A percentile compares a stretch with the other conserved stretches of the same genome.
Conservation (phyloP, 2,329 filamentous ascomycete genomes). For the Chalaropsis ovoidea region DNA sequence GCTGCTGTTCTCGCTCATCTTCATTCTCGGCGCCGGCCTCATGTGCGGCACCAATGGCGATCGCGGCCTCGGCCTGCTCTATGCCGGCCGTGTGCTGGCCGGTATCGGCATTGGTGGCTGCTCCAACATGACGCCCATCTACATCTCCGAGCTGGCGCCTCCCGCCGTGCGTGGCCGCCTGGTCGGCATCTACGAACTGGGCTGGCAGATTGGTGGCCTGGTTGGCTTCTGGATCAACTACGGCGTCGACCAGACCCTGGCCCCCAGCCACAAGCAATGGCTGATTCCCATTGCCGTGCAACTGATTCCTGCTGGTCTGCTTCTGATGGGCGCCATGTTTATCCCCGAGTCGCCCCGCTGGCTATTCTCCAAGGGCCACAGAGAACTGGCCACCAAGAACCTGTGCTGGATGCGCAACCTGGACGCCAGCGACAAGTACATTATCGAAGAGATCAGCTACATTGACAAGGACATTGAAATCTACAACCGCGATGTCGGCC, state of each 20-base stretch:
- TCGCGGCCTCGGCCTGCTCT: conserved; percentile 54
- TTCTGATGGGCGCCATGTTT: conserved; percentile 52
- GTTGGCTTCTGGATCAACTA: conserved; percentile 60
- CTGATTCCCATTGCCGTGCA: conserved; percentile 54
- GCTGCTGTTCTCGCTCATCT: conserved; percentile 50
- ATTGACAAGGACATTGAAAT: conserved; percentile 61
- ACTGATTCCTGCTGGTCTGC: conserved; percentile 54
- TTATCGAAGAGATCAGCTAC: conserved; percentile 60
- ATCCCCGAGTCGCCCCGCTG: conserved; percentile 60
- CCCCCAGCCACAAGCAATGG: conserved; percentile 62
- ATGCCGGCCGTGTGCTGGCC: conserved; percentile 52
- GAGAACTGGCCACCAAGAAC: conserved; percentile 48
- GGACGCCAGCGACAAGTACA: conserved; percentile 48
- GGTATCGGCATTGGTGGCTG: conserved; percentile 54
- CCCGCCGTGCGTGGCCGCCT: conserved; percentile 55
- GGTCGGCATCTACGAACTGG: conserved; percentile 57
- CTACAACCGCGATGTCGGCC: conserved; percentile 52
- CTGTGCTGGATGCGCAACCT: conserved; percentile 58
- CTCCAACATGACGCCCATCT: conserved; percentile 54
- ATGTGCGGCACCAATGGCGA: conserved; percentile 46
- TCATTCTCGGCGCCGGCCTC: conserved; percentile 55
- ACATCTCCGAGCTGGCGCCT: conserved; percentile 51
- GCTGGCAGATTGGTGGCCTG: conserved; percentile 53
- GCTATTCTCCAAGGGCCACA: conserved; percentile 53
- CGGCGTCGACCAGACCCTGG: conserved; percentile 58